phyloP scores from a whole-genome alignment of 2,329 filamentous ascomycete species.

The Penicillium sp. region DNA sequence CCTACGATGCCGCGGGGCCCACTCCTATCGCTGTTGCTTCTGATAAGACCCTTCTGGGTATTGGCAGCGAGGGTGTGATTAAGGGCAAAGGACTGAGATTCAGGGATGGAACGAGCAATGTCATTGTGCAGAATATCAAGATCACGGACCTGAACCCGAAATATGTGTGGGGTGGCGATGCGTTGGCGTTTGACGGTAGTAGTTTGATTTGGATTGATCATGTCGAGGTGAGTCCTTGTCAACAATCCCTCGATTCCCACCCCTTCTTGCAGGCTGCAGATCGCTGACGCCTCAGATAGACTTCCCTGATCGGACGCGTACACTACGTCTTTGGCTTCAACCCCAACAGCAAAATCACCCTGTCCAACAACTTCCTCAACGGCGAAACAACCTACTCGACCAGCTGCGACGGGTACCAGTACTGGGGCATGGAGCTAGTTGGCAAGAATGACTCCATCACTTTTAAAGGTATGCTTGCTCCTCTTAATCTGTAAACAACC shows the following conservation, averaged over 20 bases:
- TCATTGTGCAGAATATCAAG: conserved; percentile 64
- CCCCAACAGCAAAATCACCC: conserved; percentile 53
- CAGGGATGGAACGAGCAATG: conserved; percentile 50
- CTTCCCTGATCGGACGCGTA: conserved; percentile 51
- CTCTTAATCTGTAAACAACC: background rate
- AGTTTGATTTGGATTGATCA: conserved; percentile 56
- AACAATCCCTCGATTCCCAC: background rate
- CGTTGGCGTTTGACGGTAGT: conserved; percentile 56
- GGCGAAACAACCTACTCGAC: conserved; percentile 59
- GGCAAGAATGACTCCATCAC: conserved; percentile 61
- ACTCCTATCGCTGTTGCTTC: conserved; percentile 56
- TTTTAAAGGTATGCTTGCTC: conserved; percentile 41
- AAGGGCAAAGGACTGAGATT: conserved; percentile 60
- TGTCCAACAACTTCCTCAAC: conserved; percentile 48
- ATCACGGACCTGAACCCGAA: conserved; percentile 58
- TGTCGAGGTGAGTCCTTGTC: conserved; percentile 31
- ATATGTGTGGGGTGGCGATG: conserved; percentile 64
- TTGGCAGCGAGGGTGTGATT: conserved; percentile 57
- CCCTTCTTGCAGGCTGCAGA: background rate
- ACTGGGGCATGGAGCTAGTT: conserved; percentile 59
- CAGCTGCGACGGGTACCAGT: conserved; percentile 61
- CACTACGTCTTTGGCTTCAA: conserved; percentile 49
- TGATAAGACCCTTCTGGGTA: conserved; percentile 62
- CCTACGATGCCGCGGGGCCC: conserved; percentile 55
- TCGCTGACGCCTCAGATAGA: conserved; percentile 18